Evolutionary conservation across 1,139 yeast genomes (phyloP), one percentile per base, ranked within the genome.

Genomic region (Wickerhamiella infanticola): DNA sequence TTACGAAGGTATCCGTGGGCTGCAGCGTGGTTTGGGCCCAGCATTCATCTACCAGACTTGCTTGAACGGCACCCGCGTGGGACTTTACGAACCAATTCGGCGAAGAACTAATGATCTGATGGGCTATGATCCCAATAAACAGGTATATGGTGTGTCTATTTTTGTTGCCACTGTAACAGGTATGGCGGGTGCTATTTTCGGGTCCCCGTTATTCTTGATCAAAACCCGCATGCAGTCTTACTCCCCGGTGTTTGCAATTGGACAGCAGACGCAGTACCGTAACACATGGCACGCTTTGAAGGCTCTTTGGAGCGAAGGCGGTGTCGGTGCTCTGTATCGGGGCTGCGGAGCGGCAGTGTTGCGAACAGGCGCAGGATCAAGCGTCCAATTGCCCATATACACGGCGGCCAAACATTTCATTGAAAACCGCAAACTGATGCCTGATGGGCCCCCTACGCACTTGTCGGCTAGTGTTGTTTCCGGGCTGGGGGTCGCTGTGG

Each of bases 201-300:
- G 96, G 5, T 85, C 95, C 3, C 98, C 98, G 4, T 74, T 90
- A 58, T 90, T 84, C 61, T 73, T 90, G 53, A 77, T 90, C 56
- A 90, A 90, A 66, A 93, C 97, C 1, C 73, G 98, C 67, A 85
- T 90, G 95, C 98, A 90, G 66, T 81, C 95, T 1, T 88, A 75
- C 62, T 79, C 94, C 6, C 69, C 71, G 2, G 70, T 70, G 3
- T 70, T 77, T 51, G 70, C 77, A 41, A 78, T 86, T 44, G 98
- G 98, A 42, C 90, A 88, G 55, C 98, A 90, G 63, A 86, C 97
- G 0, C 83, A 81, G 62, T 90, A 90, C 64, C 74, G 64, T 40
- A 74, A 77, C 46, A 73, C 81, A 2, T 68, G 70, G 63, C 75
- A 81, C 54, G 98, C 95, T 3, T 59, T 90, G 35, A 56, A 64